Evolutionary conservation across 371 early-diverging fungal genomes (phyloP).

Genomic region (Smittium mucronatum): DNA sequence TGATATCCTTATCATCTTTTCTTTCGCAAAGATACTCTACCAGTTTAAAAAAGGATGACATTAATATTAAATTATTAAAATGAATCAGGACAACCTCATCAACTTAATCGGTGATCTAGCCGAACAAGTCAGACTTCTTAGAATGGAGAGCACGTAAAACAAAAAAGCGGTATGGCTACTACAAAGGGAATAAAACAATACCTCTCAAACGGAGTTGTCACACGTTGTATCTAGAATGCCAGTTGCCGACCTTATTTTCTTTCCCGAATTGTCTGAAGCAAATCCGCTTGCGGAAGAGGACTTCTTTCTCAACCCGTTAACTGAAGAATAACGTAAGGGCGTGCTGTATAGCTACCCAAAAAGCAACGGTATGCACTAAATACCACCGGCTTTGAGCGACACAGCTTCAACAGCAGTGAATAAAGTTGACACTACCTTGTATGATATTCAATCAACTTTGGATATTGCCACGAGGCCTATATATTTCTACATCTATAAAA

Average conservation of each 20-base stretch:
- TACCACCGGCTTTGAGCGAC: not conserved
- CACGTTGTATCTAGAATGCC: not conserved
- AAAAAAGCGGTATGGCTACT: not conserved
- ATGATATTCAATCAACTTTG: not conserved
- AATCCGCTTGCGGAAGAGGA: not conserved
- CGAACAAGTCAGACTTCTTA: not conserved
- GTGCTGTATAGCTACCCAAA: not conserved
- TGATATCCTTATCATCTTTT: not conserved
- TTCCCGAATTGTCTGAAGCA: not conserved
- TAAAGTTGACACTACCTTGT: not conserved
- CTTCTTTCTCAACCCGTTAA: not conserved
- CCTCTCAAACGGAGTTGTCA: not conserved
- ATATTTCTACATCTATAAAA: not conserved
- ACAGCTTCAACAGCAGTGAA: constrained; percentile 1
- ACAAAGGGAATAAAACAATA: not conserved
- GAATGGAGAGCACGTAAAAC: not conserved
- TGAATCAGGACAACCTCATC: not conserved
- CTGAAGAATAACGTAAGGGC: not conserved
- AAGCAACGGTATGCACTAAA: not conserved
- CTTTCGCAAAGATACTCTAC: not conserved
- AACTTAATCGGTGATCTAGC: not conserved
- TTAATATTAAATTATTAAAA: not conserved
- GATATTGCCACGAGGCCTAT: not conserved
- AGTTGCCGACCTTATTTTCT: not conserved
- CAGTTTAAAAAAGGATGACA: not conserved